Base-by-base conservation (phyloP, 257 asterid genomes). In the Ilex aquifolium region DNA sequence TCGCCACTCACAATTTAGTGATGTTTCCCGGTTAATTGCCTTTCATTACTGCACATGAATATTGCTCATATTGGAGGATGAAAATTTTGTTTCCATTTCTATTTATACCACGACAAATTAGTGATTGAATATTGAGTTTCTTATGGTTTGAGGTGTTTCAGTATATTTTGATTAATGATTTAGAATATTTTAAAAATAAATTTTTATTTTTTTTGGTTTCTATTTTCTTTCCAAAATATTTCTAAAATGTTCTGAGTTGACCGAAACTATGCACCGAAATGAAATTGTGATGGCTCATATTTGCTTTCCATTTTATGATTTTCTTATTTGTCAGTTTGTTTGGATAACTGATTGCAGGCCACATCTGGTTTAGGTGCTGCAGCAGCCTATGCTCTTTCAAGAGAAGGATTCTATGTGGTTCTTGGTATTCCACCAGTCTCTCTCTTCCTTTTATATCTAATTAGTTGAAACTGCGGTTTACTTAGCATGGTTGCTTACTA, bases 301-400 rank as follows among this genome's bases (percentile, higher is more conserved):
- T 39, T 61, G 36, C 46, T 13, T 44, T 13, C 32, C 36, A 11
- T 27, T 49, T 2, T 48, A 29, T 31, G 14, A 30, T 50, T 60
- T 32, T 61, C 48, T 39, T 57, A 17, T 36, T 31, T 16, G 48
- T 56, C 44, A 40, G 60, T 67, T 61, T 62, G 55, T 17, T 49
- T 49, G 57, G 72, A 55, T 62, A 29, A 36, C 63, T 49, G 36
- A 64, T 73, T 73, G 66, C 83, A 88, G 97, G 95, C 95, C 49
- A 83, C 98, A 10, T 88, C 95, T 66, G 97, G 98, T 60, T 80
- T 91, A 76, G 98, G 96, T 61, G 96, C 89, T 63, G 90, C 88
- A 62, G 87, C 88, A 62, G 90, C 95, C 10, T 65, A 62, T 75
- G 95, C 88, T 53, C 86, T 91, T 66, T 79, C 95, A 10, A 74